Evolutionary conservation across 345 rosid species (phyloP), one percentile per base, ranked within the genome.

Genomic region (Arabis alpina): DNA sequence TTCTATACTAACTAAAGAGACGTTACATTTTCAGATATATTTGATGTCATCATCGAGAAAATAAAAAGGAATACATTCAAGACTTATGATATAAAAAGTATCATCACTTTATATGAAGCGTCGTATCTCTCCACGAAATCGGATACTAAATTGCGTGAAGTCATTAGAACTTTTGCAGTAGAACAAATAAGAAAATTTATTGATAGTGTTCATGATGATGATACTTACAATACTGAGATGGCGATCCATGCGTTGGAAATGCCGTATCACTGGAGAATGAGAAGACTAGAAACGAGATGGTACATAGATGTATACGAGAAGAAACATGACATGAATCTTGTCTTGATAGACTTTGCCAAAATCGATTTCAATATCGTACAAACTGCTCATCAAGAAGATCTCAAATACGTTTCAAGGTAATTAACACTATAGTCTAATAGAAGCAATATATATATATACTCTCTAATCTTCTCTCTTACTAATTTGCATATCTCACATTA

Each of bases 71-170:
- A 48, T 3, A 80, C 70, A 30, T 54, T 55, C 13, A 44, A 72
- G n/a, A 24, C 2, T 0, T 5, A 13, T 0, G 65, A 77, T 10
- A 60, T 66, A 10, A 32, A 34, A 30, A 77, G 78, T 30, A 19
- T 76, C 52, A 45, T 77, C 2, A 66, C 73, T 41, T 70, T 85
- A 19, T 83, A 81, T 3, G 86, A 81, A 49, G 83, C 83, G 0
- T 58, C 85, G 0, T 72, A 76, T 34, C 66, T 81, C 1, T 54
- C 76, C 2, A 40, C 67, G 0, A 70, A 52, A 14, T 74, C 70
- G 30, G 87, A 83, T 19, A 66, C 47, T 2, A 60, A 70, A 30
- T 44, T 85, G 13, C 76, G 59, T 6, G 71, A 81, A 61, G 11
- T 62, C 40, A 81, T 80, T 10, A 73, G 76, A 11, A 67, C 66